phyloP scores from a whole-genome alignment of 78 protist genomes.

The slime mould (Dictyostelium discoideum) region dicty_2.7 NC_007088.5:5515001-5515500 shows the following conservation, averaged over 20 bases:
- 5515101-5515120: conserved; percentile 91
- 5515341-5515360: conserved; percentile 64
- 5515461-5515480: conserved; percentile 35
- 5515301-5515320: conserved; percentile 70
- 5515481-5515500: conserved; percentile 25
- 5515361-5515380: conserved; percentile 35
- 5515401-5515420: conserved; percentile 65
- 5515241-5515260: conserved; percentile 91
- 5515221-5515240: conserved; percentile 89
- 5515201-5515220: conserved; percentile 66
- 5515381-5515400: conserved; percentile 48
- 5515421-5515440: conserved; percentile 50
- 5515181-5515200: not conserved
- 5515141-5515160: not conserved
- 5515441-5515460: conserved; percentile 35
- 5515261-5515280: conserved; percentile 55
- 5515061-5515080: conserved; percentile 91
- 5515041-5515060: conserved; percentile 88
- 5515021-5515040: conserved; percentile 77
- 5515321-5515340: conserved; percentile 78
- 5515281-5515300: conserved; percentile 55
- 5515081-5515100: conserved; percentile 94
- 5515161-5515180: not conserved
- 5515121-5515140: conserved; percentile 35
- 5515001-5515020: conserved; percentile 82